These are phyloP conservation scores for Xylaria scruposa DNA, from an alignment of 495 filamentous ascomycete species.

Conservation along the genomic window DNA sequence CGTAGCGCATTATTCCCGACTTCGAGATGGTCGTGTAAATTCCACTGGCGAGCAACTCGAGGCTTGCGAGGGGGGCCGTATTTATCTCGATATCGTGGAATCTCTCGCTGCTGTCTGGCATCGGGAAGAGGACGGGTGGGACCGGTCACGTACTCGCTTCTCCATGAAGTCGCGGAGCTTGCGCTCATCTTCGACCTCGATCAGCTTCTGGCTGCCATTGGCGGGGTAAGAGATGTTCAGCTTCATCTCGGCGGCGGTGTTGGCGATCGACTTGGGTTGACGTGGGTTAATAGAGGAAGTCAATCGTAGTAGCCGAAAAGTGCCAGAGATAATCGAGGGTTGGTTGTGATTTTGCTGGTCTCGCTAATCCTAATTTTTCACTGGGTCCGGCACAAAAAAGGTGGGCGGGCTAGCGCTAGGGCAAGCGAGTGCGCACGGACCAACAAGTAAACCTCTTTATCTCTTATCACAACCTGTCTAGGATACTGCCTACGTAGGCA, in stretches of 20 bases:
- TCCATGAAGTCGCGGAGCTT: slow-evolving; percentile 65
- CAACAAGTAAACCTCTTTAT: slow-evolving; percentile 16
- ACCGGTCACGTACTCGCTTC: slow-evolving; percentile 47
- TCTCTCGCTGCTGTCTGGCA: slow-evolving; percentile 13
- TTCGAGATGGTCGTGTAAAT: slow-evolving; percentile 3
- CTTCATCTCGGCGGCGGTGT: slow-evolving; percentile 69
- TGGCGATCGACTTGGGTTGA: slow-evolving; percentile 36
- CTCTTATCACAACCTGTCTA: background rate
- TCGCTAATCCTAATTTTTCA: slow-evolving; percentile 44
- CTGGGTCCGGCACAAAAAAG: slow-evolving; percentile 34
- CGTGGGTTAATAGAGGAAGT: slow-evolving; percentile 37
- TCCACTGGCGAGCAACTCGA: background rate
- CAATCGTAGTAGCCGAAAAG: slow-evolving; percentile 35
- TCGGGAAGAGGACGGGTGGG: slow-evolving; percentile 16
- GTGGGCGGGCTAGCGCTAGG: slow-evolving; percentile 37
- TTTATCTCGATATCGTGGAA: slow-evolving; percentile 15
- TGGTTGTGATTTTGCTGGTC: slow-evolving; percentile 37
- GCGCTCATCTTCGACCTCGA: slow-evolving; percentile 99
- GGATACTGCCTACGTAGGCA: background rate
- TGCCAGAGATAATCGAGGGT: slow-evolving; percentile 28
- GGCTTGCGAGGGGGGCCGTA: background rate
- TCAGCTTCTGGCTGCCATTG: slow-evolving; percentile 98
- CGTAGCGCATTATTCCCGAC: background rate
- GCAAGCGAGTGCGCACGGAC: slow-evolving; percentile 32
- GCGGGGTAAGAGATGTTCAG: slow-evolving; percentile 98